These are phyloP conservation scores for Triadica sebifera DNA, from an alignment of 345 rosid species.

Conservation along the genomic window DNA sequence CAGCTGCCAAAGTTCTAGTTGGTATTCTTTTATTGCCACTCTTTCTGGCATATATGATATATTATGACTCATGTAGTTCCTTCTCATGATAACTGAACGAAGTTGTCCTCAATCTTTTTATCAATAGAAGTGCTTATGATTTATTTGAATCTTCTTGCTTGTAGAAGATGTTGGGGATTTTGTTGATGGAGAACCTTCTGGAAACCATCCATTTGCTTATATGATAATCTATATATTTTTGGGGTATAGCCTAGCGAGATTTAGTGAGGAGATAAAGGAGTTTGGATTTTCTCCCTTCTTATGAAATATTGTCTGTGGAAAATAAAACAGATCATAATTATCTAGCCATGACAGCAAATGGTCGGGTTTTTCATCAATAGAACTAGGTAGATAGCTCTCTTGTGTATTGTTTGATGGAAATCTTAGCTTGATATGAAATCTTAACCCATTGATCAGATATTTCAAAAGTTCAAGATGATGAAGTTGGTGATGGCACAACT, in stretches of 20 bases:
- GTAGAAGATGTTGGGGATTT: not conserved
- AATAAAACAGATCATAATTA: not conserved
- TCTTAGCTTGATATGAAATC: constrained; percentile 14
- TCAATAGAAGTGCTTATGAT: not conserved
- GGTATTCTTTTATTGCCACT: constrained; percentile 50
- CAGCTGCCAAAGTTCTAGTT: constrained; percentile 94
- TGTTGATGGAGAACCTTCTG: not conserved
- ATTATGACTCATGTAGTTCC: not conserved
- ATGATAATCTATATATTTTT: not conserved
- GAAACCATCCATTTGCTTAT: not conserved
- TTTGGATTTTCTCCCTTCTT: not conserved
- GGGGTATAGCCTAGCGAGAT: not conserved
- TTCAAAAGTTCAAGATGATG: constrained; percentile 99
- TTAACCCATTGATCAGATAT: constrained; percentile 50
- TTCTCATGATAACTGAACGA: not conserved
- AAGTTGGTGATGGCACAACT: constrained; percentile 99
- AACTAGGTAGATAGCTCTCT: constrained; percentile 3
- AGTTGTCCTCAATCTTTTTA: not conserved
- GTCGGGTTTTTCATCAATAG: not conserved
- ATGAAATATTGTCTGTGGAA: not conserved
- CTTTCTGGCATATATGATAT: not conserved
- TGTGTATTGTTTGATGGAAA: not conserved
- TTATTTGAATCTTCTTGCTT: not conserved
- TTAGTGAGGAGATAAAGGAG: not conserved
- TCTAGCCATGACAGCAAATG: not conserved